Evolutionary conservation across 805 yeast genomes (phyloP), one percentile per base, ranked within the genome.

Genomic region (Saturnispora zaruensis): DNA sequence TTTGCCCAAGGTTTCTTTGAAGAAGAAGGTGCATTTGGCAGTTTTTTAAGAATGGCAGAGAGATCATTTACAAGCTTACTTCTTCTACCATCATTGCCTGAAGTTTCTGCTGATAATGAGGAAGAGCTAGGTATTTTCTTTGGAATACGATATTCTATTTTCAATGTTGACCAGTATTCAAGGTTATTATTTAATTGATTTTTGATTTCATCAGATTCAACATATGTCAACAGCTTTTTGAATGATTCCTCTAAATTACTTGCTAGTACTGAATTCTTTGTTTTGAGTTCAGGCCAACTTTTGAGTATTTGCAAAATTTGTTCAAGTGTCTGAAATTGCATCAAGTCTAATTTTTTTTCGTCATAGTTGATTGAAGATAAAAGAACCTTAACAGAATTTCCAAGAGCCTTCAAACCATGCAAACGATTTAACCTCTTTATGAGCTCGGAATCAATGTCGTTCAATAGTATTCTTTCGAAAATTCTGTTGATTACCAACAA

Each of bases 71-170:
- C 41, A 20, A 28, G 49, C 33, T 3, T 53, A 45, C 55, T 49
- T 38, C 66, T 52, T 49, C 66, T 55, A 16, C 58, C 65, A 51
- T 60, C 62, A 9, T 59, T 32, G n/a, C 36, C 30, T 11, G 45
- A 53, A 1, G 41, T 18, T 11, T n/a, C 20, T 9, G 6, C 25
- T 7, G 20, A 4, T 16, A 25, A 18, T 6, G 42, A 41, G 1
- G 44, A 38, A 2, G 33, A 55, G 25, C 46, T 68, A 41, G 75
- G 62, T 7, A 46, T 66, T 37, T 73, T 74, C 57, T 90, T 82
- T 1, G 95, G 90, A 49, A 91, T 90, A 44, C 95, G 77, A 60
- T 83, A 86, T n/a, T 89, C 91, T 77, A 87, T 80, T 60, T 84
- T 82, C 53, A 87, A 75, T 28, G 70, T 70, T 44, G 81, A 70